Evolutionary conservation across 257 asterid species (phyloP), one percentile per base, ranked within the genome.

Genomic region (Datura wrightii): DNA sequence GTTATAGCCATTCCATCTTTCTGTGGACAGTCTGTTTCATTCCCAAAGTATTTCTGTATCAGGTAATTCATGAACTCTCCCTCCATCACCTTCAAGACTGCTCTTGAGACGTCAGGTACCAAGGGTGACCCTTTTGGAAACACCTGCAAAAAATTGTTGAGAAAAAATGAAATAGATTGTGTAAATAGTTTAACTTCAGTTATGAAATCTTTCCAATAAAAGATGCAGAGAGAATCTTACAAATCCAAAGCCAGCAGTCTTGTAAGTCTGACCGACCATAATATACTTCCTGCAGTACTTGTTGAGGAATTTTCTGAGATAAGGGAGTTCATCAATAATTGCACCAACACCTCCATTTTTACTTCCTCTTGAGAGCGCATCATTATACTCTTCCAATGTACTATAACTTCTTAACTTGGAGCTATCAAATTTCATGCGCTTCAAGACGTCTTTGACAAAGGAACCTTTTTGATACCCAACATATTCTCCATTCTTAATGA

Each of bases 301-400:
- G 66, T 87, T 74, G 81, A 92, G 91, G 67, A 92, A 88, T 62
- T 79, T 85, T 69, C 88, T 87, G 18, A 88, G 58, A 74, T 90
- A 92, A 83, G 94, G 94, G 5, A 90, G 85, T 83, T 90, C 94
- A 46, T 92, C 96, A 53, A 91, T 83, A 42, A 91, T 85, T 55
- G 92, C 94, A 71, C 87, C 88, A 18, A 90, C 93, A 53, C 93
- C 94, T 71, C 93, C 93, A 24, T 85, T 88, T 59, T 37, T 10
- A 79, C 92, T 88, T 4, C 94, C 96, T 88, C 50, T 84, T 3
- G 89, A 71, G 34, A 90, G 92, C 36, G 93, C 93, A n/a, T 90
- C 86, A 1, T 87, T 86, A 13, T 89, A 90, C 18, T 88, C 86
- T 39, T 92, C 84, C 10, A 84, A 84, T 1, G 90, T 83, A 80